Evolutionary conservation across 768 basidiomycete species (phyloP).

Genomic region (Collybia nuda): DNA sequence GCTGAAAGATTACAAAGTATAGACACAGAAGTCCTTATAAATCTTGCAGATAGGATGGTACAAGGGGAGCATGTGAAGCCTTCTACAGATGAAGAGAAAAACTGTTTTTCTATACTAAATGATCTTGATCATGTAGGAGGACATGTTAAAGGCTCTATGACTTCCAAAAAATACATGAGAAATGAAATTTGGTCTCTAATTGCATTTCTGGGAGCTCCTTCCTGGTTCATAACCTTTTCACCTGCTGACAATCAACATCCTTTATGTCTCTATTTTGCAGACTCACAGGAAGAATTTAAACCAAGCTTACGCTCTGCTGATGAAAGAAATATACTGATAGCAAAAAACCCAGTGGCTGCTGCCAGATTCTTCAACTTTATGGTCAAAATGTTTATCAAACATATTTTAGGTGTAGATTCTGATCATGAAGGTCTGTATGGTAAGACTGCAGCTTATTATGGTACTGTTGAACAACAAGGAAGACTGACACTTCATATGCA

Average conservation of each 20-base stretch:
- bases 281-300: neutral
- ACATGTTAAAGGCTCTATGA: conserved; percentile 24
- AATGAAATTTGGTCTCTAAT: conserved; percentile 31
- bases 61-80: conserved; percentile 21
- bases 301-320: neutral
- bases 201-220: conserved; percentile 19
- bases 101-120: conserved; percentile 29
- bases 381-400: no score
- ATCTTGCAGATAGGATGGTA: conserved; percentile 17
- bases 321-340: neutral
- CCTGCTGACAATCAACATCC: conserved; percentile 2
- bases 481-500: conserved; percentile 32
- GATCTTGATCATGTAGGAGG: conserved; percentile 34
- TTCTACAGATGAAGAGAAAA: conserved; percentile 28
- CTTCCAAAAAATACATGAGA: conserved; percentile 23
- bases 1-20: conserved; percentile 16
- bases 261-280: neutral
- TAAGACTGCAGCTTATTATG: conserved; percentile 21
- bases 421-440: conserved; percentile 21
- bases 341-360: neutral
- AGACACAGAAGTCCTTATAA: conserved; percentile 16
- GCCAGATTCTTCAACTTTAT: conserved; percentile 27
- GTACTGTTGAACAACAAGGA: conserved; percentile 35
- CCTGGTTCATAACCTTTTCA: conserved; percentile 34
- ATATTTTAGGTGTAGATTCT: conserved; percentile 13